Conservation (phyloP, 495 filamentous ascomycete species). For the Penicillium mononematosum region DNA sequence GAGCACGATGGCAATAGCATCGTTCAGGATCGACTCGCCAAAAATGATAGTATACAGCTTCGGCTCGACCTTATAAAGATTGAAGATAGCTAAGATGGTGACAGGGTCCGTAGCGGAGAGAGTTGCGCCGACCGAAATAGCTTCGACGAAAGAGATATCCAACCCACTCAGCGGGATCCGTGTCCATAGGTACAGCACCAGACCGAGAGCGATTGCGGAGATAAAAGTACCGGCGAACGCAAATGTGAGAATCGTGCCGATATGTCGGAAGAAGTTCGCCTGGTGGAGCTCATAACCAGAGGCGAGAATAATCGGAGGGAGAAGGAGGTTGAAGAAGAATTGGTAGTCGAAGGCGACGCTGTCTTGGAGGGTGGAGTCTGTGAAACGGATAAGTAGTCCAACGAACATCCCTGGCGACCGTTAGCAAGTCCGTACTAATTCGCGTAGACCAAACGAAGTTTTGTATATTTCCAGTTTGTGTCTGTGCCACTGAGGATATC, state of each 20-base stretch:
- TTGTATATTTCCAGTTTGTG: neutral
- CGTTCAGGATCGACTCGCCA: slow-evolving; percentile 95
- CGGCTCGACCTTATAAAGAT: slow-evolving; percentile 97
- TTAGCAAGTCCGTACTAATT: neutral
- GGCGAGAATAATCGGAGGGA: slow-evolving; percentile 95
- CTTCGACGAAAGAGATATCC: slow-evolving; percentile 85
- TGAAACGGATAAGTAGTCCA: slow-evolving; percentile 81
- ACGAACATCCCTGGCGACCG: slow-evolving; percentile 80
- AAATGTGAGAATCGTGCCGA: slow-evolving; percentile 97
- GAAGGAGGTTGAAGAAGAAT: slow-evolving; percentile 97
- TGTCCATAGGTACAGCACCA: slow-evolving; percentile 86
- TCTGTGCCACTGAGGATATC: neutral
- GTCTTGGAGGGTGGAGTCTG: slow-evolving; percentile 76
- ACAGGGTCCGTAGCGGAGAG: slow-evolving; percentile 96
- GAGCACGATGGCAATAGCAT: slow-evolving; percentile 96
- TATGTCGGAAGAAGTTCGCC: slow-evolving; percentile 97
- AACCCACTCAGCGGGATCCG: slow-evolving; percentile 80
- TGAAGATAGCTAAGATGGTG: slow-evolving; percentile 97
- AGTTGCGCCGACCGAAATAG: slow-evolving; percentile 92
- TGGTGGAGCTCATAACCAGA: slow-evolving; percentile 98
- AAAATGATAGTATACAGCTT: slow-evolving; percentile 98
- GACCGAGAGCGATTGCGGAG: slow-evolving; percentile 86
- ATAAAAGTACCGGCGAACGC: slow-evolving; percentile 97
- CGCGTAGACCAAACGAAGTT: neutral
- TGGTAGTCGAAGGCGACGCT: slow-evolving; percentile 96